A percentile compares a stretch with the other conserved stretches of the same genome.
Evolutionary conservation across 2,329 filamentous ascomycete species (phyloP).

Genomic region (Hypoxylon sp.): DNA sequence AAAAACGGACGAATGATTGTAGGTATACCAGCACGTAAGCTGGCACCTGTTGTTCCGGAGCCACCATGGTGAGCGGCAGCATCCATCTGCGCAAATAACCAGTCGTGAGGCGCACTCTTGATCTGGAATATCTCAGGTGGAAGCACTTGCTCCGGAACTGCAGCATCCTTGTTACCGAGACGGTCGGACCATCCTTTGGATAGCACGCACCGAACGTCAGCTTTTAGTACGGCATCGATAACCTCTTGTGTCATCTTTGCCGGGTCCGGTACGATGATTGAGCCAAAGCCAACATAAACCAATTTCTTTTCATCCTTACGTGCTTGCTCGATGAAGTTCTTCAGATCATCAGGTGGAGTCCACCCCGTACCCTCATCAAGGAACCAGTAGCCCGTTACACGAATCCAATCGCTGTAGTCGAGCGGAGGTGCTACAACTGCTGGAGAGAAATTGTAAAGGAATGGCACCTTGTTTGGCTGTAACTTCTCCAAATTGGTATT

Average conservation of each 20-base stretch:
- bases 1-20: conserved; percentile 98
- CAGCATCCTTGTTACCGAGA: conserved; percentile 52
- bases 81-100: conserved; percentile 94
- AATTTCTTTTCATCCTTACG: conserved; percentile 87
- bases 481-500: conserved; percentile 90
- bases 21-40: conserved; percentile 88
- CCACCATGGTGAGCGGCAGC: conserved; percentile 96
- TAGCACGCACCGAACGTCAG: conserved; percentile 93
- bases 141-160: conserved; percentile 75
- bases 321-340: conserved; percentile 86
- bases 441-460: conserved; percentile 97
- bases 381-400: conserved; percentile 98
- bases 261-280: conserved; percentile 93
- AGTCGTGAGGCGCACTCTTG: conserved; percentile 93
- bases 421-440: conserved; percentile 93
- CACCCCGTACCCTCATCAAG: conserved; percentile 81
- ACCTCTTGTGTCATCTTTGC: conserved; percentile 92
- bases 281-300: conserved; percentile 97
- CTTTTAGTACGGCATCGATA: conserved; percentile 89
- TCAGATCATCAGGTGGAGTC: conserved; percentile 81
- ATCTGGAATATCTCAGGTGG: conserved; percentile 89
- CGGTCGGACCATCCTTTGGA: conserved; percentile 98
- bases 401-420: conserved; percentile 98
- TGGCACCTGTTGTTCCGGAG: conserved; percentile 94
- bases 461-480: conserved; percentile 97